Evolutionary conservation across 345 rosid species (phyloP).

Genomic region (Hibiscus syriacus): DNA sequence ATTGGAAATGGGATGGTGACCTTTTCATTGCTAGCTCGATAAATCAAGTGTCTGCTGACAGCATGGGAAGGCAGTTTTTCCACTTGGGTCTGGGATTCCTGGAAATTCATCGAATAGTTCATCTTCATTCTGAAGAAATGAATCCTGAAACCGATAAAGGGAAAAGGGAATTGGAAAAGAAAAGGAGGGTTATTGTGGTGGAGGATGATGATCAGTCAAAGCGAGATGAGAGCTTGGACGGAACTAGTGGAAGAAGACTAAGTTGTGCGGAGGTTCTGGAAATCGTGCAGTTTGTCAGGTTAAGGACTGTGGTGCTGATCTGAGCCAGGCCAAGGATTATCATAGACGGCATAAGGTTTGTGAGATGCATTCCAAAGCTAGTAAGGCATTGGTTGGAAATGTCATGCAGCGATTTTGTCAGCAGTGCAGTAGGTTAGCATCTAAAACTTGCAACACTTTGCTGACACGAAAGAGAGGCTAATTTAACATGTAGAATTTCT

Average conservation of each 20-base stretch:
- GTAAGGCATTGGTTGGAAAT: slow-evolving; percentile 75
- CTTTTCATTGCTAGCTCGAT: slow-evolving; percentile 71
- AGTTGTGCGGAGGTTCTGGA: slow-evolving; percentile 41
- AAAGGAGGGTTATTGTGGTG: slow-evolving; percentile 56
- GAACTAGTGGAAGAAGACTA: slow-evolving; percentile 60
- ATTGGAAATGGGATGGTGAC: slow-evolving; percentile 99
- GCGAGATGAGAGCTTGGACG: slow-evolving; percentile 21
- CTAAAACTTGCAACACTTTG: neutral
- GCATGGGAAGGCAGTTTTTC: slow-evolving; percentile 43
- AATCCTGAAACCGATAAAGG: slow-evolving; percentile 40
- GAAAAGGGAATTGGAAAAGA: slow-evolving; percentile 61
- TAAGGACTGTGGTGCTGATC: slow-evolving; percentile 90
- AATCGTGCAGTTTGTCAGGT: slow-evolving; percentile 90
- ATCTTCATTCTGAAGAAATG: slow-evolving; percentile 73
- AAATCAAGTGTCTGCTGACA: slow-evolving; percentile 39
- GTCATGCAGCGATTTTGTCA: slow-evolving; percentile 98
- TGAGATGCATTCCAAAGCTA: slow-evolving; percentile 93
- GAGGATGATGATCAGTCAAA: slow-evolving; percentile 44
- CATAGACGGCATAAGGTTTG: slow-evolving; percentile 97
- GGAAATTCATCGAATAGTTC: slow-evolving; percentile 79
- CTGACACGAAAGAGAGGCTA: neutral
- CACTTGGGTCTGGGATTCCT: slow-evolving; percentile 32
- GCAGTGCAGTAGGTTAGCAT: slow-evolving; percentile 90
- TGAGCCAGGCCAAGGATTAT: slow-evolving; percentile 89
- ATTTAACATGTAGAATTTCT: neutral